A percentile compares a stretch with the other conserved stretches of the same genome.
Evolutionary conservation across 768 basidiomycete species (phyloP).

Genomic region (Arthromyces matolae): DNA sequence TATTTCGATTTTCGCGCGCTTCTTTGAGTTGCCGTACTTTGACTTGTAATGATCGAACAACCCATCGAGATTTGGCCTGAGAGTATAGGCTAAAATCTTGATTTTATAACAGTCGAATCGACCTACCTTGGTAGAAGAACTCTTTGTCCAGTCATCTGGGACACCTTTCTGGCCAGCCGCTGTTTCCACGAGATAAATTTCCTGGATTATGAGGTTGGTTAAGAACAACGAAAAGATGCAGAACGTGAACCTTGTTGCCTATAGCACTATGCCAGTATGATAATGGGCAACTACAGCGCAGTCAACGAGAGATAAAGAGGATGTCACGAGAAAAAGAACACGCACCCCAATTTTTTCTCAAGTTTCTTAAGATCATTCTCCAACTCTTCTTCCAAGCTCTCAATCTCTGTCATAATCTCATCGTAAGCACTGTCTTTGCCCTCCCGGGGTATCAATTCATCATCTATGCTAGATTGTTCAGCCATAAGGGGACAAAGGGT

Average conservation of each 20-base stretch:
- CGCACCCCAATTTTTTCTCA: slow-evolving; percentile 64
- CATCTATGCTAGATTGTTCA: slow-evolving; percentile 37
- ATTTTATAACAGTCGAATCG: background rate
- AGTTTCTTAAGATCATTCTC: slow-evolving; percentile 65
- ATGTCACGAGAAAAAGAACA: background rate
- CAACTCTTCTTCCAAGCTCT: slow-evolving; percentile 64
- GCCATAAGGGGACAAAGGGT: background rate
- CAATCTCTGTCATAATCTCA: slow-evolving; percentile 66
- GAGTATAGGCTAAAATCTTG: background rate
- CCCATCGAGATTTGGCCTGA: slow-evolving; percentile 73
- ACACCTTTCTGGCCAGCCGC: slow-evolving; percentile 54
- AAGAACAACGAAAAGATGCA: background rate
- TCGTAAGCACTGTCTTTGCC: slow-evolving; percentile 90
- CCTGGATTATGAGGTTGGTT: slow-evolving; percentile 38
- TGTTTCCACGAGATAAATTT: slow-evolving; percentile 87
- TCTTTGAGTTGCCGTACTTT: slow-evolving; percentile 86
- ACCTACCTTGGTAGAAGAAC: slow-evolving; percentile 71
- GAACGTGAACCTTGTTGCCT: slow-evolving; percentile 68
- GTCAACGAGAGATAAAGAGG: slow-evolving; percentile 4
- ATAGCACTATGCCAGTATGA: slow-evolving; percentile 57
- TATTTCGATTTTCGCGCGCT: slow-evolving; percentile 82
- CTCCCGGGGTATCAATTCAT: slow-evolving; percentile 74
- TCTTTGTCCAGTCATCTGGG: slow-evolving; percentile 85
- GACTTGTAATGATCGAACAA: slow-evolving; percentile 65
- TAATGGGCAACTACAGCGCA: slow-evolving; percentile 28